A percentile compares a stretch with the other conserved stretches of the same genome.
Evolutionary conservation across 1,284 basidiomycete species (phyloP).

Genomic region (Porogramme epimiltina): DNA sequence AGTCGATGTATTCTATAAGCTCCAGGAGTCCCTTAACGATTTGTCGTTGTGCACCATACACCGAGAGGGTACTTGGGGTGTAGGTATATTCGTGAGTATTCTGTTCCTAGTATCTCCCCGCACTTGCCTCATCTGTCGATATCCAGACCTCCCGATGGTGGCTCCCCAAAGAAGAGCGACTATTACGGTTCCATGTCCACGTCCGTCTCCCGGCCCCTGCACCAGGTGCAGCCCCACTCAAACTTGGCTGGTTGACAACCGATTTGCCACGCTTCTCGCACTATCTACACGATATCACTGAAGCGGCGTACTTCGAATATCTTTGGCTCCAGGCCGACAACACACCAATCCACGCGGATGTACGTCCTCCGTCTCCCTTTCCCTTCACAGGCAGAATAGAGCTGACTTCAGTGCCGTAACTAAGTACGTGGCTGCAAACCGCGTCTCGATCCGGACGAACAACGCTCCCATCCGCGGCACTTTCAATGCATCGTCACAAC

Average conservation of each 20-base stretch:
- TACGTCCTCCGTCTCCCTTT: conserved; percentile 2
- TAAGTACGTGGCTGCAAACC: conserved; percentile 9
- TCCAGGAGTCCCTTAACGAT: conserved; percentile 14
- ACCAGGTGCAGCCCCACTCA: conserved; percentile 1
- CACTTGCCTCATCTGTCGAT: not conserved
- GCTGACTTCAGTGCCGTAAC: not conserved
- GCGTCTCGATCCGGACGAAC: conserved; percentile 18
- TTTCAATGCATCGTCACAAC: conserved; percentile 37
- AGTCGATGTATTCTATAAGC: conserved; percentile 18
- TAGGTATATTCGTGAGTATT: conserved; percentile 31
- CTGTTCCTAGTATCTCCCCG: not conserved
- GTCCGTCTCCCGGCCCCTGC: conserved; percentile 22
- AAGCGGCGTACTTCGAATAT: conserved; percentile 21
- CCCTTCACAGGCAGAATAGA: not conserved
- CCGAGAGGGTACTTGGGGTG: conserved; percentile 23
- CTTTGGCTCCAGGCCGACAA: conserved; percentile 20
- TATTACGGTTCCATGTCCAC: conserved; percentile 21
- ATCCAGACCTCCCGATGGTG: conserved; percentile 18
- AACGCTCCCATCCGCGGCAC: conserved; percentile 44
- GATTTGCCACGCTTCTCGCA: conserved; percentile 25
- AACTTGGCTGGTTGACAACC: conserved; percentile 25
- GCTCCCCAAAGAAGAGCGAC: conserved; percentile 7
- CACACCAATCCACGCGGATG: conserved; percentile 15
- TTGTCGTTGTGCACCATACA: conserved; percentile 26
- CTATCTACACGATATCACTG: conserved; percentile 19